These are phyloP conservation scores for Moesziomyces antarcticus DNA, from an alignment of 1,284 basidiomycete species.

Conservation along the genomic window DNA sequence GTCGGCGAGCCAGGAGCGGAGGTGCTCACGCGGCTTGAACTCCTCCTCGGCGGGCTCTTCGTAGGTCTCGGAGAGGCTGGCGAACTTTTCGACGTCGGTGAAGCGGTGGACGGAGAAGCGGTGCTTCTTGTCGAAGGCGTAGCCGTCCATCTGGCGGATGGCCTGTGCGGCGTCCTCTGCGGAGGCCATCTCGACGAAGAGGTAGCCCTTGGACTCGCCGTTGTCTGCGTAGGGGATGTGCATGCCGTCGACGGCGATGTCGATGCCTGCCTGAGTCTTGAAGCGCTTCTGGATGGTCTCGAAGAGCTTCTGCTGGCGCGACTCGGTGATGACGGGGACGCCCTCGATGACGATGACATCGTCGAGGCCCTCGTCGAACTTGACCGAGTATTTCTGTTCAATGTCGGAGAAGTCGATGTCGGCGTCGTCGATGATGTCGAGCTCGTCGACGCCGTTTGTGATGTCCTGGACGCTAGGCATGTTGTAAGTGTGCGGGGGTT, in stretches of 20 bases:
- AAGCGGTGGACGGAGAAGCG: slow-evolving; percentile 90
- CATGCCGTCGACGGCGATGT: slow-evolving; percentile 64
- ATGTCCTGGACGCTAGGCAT: slow-evolving; percentile 49
- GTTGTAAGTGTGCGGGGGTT: slow-evolving; percentile 9
- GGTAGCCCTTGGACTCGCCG: slow-evolving; percentile 72
- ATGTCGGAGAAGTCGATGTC: slow-evolving; percentile 94
- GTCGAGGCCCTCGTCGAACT: slow-evolving; percentile 68
- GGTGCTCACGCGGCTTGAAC: slow-evolving; percentile 91
- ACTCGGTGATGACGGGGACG: slow-evolving; percentile 67
- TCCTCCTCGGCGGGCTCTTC: slow-evolving; percentile 82
- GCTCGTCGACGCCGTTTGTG: slow-evolving; percentile 55
- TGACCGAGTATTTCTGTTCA: slow-evolving; percentile 79
- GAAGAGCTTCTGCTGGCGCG: slow-evolving; percentile 68
- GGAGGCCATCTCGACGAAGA: slow-evolving; percentile 88
- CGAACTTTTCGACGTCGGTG: slow-evolving; percentile 88
- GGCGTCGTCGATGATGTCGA: slow-evolving; percentile 69
- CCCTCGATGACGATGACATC: slow-evolving; percentile 69
- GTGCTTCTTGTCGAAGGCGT: slow-evolving; percentile 91
- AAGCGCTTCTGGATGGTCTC: slow-evolving; percentile 69
- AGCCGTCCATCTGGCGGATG: slow-evolving; percentile 81
- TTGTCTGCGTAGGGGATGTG: slow-evolving; percentile 68
- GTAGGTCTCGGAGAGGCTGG: slow-evolving; percentile 84
- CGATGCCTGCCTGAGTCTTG: slow-evolving; percentile 66
- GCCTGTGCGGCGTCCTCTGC: slow-evolving; percentile 85
- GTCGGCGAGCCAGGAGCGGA: slow-evolving; percentile 94